A percentile compares a stretch with the other conserved stretches of the same genome.
Conservation (phyloP, 2,329 filamentous ascomycete genomes). For the Xylaria sp. region DNA sequence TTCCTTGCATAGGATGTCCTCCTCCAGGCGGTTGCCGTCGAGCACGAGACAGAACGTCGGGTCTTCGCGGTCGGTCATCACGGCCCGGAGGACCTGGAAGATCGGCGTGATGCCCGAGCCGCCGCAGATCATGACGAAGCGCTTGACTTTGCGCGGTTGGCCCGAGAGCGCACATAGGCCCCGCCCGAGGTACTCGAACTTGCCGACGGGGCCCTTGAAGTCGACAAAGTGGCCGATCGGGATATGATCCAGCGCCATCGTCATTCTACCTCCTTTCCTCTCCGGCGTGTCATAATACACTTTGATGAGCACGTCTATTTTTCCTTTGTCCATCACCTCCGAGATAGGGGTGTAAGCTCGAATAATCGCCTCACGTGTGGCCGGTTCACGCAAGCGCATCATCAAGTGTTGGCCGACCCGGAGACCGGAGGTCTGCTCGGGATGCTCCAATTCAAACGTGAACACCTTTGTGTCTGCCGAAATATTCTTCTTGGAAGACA, state of each 20-base stretch:
- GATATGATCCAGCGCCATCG: constrained; percentile 72
- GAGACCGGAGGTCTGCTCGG: constrained; percentile 70
- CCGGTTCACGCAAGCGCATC: constrained; percentile 76
- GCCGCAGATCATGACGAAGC: constrained; percentile 84
- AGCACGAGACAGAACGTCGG: constrained; percentile 71
- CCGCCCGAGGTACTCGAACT: constrained; percentile 75
- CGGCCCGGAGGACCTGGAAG: constrained; percentile 77
- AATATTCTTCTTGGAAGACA: constrained; percentile 68
- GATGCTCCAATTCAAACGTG: constrained; percentile 75
- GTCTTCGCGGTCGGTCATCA: constrained; percentile 67
- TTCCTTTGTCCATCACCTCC: constrained; percentile 60
- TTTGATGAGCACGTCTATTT: constrained; percentile 78
- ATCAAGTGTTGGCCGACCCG: constrained; percentile 87
- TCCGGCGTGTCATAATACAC: constrained; percentile 68
- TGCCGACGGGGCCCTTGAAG: constrained; percentile 86
- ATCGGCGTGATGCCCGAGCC: constrained; percentile 94
- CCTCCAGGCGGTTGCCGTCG: constrained; percentile 74
- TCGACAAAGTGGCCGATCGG: constrained; percentile 74
- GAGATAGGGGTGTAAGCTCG: constrained; percentile 87
- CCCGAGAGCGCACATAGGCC: constrained; percentile 66
- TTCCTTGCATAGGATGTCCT: constrained; percentile 78
- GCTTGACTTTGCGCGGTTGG: constrained; percentile 57
- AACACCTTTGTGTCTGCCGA: constrained; percentile 83
- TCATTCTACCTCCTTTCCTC: constrained; percentile 76
- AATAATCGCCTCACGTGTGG: constrained; percentile 72